These are phyloP conservation scores for Mortierella sp. DNA, from an alignment of 371 early-diverging fungal species.

Conservation along the genomic window DNA sequence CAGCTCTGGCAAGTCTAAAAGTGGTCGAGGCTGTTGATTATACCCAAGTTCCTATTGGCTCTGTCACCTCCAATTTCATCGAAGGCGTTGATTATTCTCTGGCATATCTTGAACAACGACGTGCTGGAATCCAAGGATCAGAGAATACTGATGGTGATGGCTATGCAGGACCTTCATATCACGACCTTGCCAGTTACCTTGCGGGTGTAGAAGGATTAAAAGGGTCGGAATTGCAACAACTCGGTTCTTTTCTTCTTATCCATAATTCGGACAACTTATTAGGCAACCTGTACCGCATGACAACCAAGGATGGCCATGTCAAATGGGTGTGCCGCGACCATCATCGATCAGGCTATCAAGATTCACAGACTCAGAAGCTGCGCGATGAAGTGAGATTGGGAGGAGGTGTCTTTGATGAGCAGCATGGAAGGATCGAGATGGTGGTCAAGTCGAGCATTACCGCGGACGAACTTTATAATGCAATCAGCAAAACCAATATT, in stretches of 20 bases:
- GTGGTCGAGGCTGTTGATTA: background rate
- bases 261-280: background rate
- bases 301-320: conserved; percentile 5
- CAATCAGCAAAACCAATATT: background rate
- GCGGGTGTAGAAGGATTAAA: conserved; percentile 12
- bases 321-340: conserved; percentile 17
- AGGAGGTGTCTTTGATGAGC: conserved; percentile 24
- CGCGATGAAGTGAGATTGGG: conserved; percentile 7
- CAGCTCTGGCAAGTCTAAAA: conserved; percentile 5
- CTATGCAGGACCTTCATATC: background rate
- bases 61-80: conserved; percentile 4
- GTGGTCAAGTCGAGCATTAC: background rate
- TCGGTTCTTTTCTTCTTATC: conserved; percentile 5
- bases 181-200: conserved; percentile 13
- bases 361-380: conserved; percentile 6
- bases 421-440: conserved; percentile 20
- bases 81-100: conserved; percentile 7
- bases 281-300: conserved; percentile 4
- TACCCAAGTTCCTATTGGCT: background rate
- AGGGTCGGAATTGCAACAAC: conserved; percentile 12
- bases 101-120: background rate
- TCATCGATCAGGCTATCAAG: background rate
- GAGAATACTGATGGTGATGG: background rate
- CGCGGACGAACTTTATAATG: background rate
- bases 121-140: background rate